Percentiles rank a stretch among this genome's conserved stretches.
Conservation (phyloP, 2,329 filamentous ascomycete species). For the Sporothrix dimorphospora region DNA sequence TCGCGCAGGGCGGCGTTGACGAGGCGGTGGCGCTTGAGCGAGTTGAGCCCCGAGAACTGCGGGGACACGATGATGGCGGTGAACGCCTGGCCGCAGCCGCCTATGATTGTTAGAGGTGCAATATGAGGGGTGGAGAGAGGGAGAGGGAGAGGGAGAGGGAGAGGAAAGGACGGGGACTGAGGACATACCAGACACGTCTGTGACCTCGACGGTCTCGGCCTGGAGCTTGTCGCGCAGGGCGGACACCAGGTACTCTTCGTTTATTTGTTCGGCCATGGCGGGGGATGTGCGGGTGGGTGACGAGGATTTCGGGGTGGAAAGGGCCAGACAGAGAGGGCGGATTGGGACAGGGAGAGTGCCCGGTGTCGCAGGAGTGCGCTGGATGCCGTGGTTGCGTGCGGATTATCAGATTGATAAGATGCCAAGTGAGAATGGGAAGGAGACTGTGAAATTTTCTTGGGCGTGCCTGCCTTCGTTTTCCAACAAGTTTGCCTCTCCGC, state of each 20-base stretch:
- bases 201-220: conserved; percentile 81
- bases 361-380: background rate
- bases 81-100: conserved; percentile 65
- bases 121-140: too few relatives aligned
- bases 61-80: conserved; percentile 65
- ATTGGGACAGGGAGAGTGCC: background rate
- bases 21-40: conserved; percentile 81
- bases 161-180: too few relatives aligned
- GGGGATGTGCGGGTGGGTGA: background rate
- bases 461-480: conserved; percentile 1
- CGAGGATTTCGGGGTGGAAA: background rate
- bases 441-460: background rate
- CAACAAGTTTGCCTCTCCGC: background rate
- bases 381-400: background rate
- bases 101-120: conserved; percentile 41
- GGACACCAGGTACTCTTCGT: conserved; percentile 69
- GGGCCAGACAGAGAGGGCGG: background rate
- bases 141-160: too few relatives aligned
- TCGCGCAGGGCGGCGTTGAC: conserved; percentile 82
- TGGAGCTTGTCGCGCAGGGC: conserved; percentile 71
- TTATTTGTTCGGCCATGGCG: conserved; percentile 63
- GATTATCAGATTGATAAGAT: conserved; percentile 35
- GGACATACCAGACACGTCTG: conserved; percentile 88
- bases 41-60: conserved; percentile 70
- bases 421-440: background rate